phyloP scores from a whole-genome alignment of 495 filamentous ascomycete species.

The Podospora pseudopauciseta region DNA sequence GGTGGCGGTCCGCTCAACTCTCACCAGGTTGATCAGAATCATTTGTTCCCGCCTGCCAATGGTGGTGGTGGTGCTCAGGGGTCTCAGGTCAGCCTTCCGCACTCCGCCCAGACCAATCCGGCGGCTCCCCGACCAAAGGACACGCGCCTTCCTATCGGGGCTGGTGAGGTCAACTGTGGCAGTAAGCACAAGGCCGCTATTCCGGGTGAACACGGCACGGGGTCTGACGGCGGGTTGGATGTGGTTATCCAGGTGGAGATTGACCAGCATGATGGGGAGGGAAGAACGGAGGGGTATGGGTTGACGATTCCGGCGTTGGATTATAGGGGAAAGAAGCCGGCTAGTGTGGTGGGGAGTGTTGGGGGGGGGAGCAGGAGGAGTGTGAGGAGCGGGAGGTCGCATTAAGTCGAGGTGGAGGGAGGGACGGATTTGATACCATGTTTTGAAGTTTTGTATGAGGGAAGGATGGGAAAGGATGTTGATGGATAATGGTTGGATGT shows the following conservation, averaged over 20 bases:
- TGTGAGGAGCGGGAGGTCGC: not conserved
- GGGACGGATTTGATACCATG: not conserved
- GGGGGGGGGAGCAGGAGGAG: conserved; percentile 6
- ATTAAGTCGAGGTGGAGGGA: not conserved
- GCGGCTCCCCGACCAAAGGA: conserved; percentile 44
- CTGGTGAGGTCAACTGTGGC: conserved; percentile 62
- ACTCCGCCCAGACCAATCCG: conserved; percentile 4
- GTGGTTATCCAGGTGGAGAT: conserved; percentile 68
- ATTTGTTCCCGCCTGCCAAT: conserved; percentile 1
- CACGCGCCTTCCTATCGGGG: conserved; percentile 60
- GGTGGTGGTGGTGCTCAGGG: not conserved
- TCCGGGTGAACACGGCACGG: conserved; percentile 48
- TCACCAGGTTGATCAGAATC: not conserved
- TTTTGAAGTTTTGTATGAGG: not conserved
- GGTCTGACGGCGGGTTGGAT: conserved; percentile 60
- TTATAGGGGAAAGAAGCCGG: conserved; percentile 24
- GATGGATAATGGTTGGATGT: not conserved
- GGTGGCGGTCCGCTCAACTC: conserved; percentile 13
- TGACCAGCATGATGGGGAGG: conserved; percentile 60
- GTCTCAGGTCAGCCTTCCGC: conserved; percentile 15
- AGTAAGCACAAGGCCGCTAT: conserved; percentile 61
- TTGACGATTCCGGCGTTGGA: conserved; percentile 53
- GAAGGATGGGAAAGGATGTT: not conserved
- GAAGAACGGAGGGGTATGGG: conserved; percentile 64
- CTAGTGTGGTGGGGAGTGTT: conserved; percentile 12